These are phyloP conservation scores for Auricularia auricula-judae DNA, from an alignment of 768 basidiomycete genomes.

Conservation along the genomic window DNA sequence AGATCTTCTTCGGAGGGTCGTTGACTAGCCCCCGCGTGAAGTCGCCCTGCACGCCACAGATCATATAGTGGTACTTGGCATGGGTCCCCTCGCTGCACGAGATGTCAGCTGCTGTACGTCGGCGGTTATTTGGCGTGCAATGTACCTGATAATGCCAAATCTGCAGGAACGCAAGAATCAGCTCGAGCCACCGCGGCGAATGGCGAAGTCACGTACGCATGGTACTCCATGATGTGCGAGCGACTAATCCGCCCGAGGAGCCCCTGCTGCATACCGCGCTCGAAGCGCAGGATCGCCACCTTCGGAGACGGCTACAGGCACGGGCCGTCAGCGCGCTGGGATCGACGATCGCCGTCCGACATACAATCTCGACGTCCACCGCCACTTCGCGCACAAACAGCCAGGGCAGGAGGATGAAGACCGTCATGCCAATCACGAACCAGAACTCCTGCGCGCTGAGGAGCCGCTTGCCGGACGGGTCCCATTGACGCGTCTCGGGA, in stretches of 20 bases:
- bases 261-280: slow-evolving; percentile 37
- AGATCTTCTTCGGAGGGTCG: slow-evolving; percentile 28
- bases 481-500: slow-evolving; percentile 23
- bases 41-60: slow-evolving; percentile 36
- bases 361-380: slow-evolving; percentile 31
- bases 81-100: slow-evolving; percentile 27
- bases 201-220: slow-evolving; percentile 9
- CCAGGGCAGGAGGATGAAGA: slow-evolving; percentile 30
- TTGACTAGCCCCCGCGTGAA: slow-evolving; percentile 32
- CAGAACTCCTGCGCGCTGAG: slow-evolving; percentile 32
- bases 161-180: background rate
- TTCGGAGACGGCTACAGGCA: slow-evolving; percentile 28
- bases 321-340: background rate
- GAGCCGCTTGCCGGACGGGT: slow-evolving; percentile 20
- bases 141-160: slow-evolving; percentile 14
- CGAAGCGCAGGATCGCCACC: slow-evolving; percentile 30
- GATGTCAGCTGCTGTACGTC: slow-evolving; percentile 2
- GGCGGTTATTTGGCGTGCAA: background rate
- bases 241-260: slow-evolving; percentile 30
- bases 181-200: background rate
- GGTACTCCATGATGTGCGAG: slow-evolving; percentile 27
- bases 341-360: slow-evolving; percentile 9
- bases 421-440: slow-evolving; percentile 30
- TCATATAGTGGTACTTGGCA: slow-evolving; percentile 32
- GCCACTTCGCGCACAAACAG: slow-evolving; percentile 27